phyloP scores from a whole-genome alignment of 805 yeast genomes.

The Saturnispora besseyi region DNA sequence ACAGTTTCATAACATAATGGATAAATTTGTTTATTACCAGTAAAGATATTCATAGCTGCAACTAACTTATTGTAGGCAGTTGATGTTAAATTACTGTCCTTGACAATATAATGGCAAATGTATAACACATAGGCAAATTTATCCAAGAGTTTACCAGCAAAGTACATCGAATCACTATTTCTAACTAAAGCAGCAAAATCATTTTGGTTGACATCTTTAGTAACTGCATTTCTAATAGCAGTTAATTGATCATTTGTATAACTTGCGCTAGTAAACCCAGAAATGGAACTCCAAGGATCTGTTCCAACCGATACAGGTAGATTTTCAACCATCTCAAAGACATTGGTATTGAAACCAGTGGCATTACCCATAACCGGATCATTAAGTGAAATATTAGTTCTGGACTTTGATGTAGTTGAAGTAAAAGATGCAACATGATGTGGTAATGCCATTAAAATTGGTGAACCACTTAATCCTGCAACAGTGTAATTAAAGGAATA shows the following conservation, averaged over 20 bases:
- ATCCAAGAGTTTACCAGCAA: conserved; percentile 45
- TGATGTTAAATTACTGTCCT: conserved; percentile 35
- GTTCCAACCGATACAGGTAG: conserved; percentile 24
- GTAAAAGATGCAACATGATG: conserved; percentile 39
- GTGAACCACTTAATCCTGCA: conserved; percentile 36
- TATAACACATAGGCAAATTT: conserved; percentile 49
- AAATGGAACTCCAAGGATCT: conserved; percentile 51
- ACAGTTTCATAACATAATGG: conserved; percentile 49
- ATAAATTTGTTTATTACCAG: conserved; percentile 34
- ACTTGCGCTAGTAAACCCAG: conserved; percentile 22
- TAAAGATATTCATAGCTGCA: conserved; percentile 31
- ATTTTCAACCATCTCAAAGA: too few relatives aligned
- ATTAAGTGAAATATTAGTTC: conserved; percentile 32
- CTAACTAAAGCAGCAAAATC: conserved; percentile 33
- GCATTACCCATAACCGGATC: conserved; percentile 44
- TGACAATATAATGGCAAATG: conserved; percentile 39
- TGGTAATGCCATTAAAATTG: conserved; percentile 42
- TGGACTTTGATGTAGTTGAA: conserved; percentile 20
- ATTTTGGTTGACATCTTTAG: conserved; percentile 37
- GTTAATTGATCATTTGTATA: conserved; percentile 38
- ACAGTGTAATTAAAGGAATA: conserved; percentile 37
- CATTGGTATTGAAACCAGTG: conserved; percentile 10
- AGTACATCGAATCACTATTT: conserved; percentile 36
- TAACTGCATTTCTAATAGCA: conserved; percentile 24
- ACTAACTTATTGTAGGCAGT: conserved; percentile 33